Evolutionary conservation across 192 early-diverging fungal species (phyloP).

Genomic region (Lobulomyces angularis): DNA sequence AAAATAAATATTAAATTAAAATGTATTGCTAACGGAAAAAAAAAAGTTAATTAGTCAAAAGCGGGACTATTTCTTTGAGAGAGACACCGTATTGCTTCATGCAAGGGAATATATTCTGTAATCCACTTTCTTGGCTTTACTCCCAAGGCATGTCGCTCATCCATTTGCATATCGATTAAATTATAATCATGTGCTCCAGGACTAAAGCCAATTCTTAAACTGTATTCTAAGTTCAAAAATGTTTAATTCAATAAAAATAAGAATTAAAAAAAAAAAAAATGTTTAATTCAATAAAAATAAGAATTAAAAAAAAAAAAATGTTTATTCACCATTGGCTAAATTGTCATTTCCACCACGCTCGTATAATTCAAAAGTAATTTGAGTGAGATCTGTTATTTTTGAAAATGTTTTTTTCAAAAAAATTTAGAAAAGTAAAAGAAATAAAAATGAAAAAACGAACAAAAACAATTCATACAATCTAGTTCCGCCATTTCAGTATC

Average conservation of each 20-base stretch:
- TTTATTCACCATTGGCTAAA: too few species aligned
- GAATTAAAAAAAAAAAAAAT: too few species aligned
- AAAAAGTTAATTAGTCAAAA: too few species aligned
- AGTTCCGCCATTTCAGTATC: conserved; percentile 66
- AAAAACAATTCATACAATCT: conserved; percentile 55
- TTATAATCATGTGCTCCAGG: conserved; percentile 85
- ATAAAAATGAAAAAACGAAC: conserved; percentile 2
- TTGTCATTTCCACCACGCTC: conserved; percentile 62
- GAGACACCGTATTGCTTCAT: conserved; percentile 50
- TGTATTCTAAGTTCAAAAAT: conserved; percentile 61
- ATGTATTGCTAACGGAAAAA: too few species aligned
- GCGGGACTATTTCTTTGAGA: too few species aligned
- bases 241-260: conserved; percentile 13
- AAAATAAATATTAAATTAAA: too few species aligned
- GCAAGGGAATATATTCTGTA: conserved; percentile 68
- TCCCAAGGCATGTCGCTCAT: conserved; percentile 68
- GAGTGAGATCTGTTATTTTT: conserved; percentile 61
- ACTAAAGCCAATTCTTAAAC: conserved; percentile 75
- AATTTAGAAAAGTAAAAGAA: not conserved
- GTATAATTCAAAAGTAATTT: conserved; percentile 95
- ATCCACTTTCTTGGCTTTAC: conserved; percentile 76
- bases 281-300: too few species aligned
- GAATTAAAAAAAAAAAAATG: too few species aligned
- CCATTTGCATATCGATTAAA: conserved; percentile 76
- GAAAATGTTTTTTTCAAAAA: conserved; percentile 2